phyloP scores from a whole-genome alignment of 768 basidiomycete genomes.

The Chalciporus chontae region DNA sequence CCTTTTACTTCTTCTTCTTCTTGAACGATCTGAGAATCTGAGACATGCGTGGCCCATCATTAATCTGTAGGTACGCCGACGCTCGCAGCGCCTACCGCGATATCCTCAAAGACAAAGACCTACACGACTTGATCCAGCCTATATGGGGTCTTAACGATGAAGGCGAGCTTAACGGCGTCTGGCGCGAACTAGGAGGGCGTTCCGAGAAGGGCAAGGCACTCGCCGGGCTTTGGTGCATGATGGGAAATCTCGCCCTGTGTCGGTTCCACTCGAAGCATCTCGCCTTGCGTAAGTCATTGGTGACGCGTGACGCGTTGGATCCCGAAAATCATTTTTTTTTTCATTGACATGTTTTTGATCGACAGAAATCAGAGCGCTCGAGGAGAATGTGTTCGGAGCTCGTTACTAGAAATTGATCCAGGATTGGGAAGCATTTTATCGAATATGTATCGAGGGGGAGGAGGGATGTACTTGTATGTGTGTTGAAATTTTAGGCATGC shows the following conservation, averaged over 20 bases:
- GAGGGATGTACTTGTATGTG: neutral
- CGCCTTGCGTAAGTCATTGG: slow-evolving; percentile 51
- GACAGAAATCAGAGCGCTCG: slow-evolving; percentile 67
- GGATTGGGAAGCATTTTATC: neutral
- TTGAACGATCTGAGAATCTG: neutral
- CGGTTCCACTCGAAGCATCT: slow-evolving; percentile 68
- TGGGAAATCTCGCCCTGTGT: slow-evolving; percentile 60
- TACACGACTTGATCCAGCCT: slow-evolving; percentile 19
- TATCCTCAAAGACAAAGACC: slow-evolving; percentile 20
- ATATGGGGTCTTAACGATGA: slow-evolving; percentile 32
- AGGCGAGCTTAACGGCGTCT: slow-evolving; percentile 30
- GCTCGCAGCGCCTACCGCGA: slow-evolving; percentile 12
- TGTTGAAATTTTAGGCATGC: neutral
- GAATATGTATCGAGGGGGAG: neutral
- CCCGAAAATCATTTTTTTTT: neutral
- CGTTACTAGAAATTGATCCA: slow-evolving; percentile 11
- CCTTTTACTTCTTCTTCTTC: neutral
- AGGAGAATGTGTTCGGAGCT: slow-evolving; percentile 42
- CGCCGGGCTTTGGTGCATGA: slow-evolving; percentile 49
- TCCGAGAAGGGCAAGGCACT: slow-evolving; percentile 10
- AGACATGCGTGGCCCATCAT: neutral
- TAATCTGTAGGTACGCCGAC: slow-evolving; percentile 20
- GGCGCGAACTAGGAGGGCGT: slow-evolving; percentile 46
- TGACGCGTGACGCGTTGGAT: neutral
- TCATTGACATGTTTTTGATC: neutral